phyloP scores from a whole-genome alignment of 2,329 filamentous ascomycete genomes.

The Aspergillus quadrilineatus region DNA sequence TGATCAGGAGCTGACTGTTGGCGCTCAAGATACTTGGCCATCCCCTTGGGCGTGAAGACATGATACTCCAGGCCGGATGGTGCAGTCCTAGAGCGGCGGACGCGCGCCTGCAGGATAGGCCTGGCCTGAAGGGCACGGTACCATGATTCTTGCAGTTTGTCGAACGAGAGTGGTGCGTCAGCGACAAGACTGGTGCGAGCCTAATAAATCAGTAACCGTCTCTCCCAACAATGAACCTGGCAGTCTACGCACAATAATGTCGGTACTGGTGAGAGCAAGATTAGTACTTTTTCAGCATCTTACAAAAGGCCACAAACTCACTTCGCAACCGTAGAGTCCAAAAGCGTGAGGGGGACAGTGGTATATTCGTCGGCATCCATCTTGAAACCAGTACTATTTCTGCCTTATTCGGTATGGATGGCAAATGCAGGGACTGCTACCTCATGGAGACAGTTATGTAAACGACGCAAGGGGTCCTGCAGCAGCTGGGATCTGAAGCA shows the following conservation, averaged over 20 bases:
- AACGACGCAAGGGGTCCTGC: too few relatives aligned
- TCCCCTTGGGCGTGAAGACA: neutral
- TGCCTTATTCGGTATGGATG: too few relatives aligned
- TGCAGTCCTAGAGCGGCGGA: neutral
- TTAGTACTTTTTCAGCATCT: neutral
- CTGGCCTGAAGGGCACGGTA: neutral
- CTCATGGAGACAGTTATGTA: too few relatives aligned
- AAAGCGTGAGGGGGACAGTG: neutral
- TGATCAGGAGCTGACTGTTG: neutral
- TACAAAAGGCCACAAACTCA: neutral
- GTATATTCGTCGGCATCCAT: neutral
- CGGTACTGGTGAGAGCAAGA: neutral
- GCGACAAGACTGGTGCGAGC: neutral
- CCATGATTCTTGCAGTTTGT: neutral
- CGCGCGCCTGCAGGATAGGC: neutral
- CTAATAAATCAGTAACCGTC: neutral
- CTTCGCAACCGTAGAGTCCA: neutral
- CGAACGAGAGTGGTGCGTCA: neutral
- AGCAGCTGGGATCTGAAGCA: too few relatives aligned
- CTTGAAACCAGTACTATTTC: neutral
- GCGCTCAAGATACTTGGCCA: neutral
- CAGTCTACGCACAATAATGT: neutral
- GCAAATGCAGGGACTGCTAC: neutral
- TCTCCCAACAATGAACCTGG: too few relatives aligned
- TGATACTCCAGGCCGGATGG: neutral